phyloP scores from a whole-genome alignment of 768 basidiomycete species.

The Porphyrellus cyaneotinctus region DNA sequence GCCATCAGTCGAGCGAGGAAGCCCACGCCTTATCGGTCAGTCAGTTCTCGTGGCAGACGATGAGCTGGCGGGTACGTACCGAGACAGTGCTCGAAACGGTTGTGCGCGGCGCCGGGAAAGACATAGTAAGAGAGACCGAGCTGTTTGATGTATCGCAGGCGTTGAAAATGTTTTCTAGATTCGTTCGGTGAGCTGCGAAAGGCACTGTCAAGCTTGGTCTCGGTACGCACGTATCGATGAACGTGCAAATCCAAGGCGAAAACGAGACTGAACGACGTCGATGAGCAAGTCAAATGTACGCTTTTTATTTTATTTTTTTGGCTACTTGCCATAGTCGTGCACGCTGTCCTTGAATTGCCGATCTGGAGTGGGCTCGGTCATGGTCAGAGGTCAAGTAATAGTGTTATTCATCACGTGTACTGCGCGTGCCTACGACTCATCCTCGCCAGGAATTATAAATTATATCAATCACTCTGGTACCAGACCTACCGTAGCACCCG shows the following conservation, averaged over 20 bases:
- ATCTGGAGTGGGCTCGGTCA: conserved; percentile 10
- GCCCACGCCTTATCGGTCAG: conserved; percentile 54
- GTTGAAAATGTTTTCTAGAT: conserved; percentile 67
- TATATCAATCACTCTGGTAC: too few relatives aligned
- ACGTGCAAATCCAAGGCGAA: conserved; percentile 36
- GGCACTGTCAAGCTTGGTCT: not conserved
- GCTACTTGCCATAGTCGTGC: conserved; percentile 39
- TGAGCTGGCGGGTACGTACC: conserved; percentile 39
- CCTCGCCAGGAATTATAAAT: too few relatives aligned
- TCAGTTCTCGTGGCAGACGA: not conserved
- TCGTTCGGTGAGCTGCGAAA: not conserved
- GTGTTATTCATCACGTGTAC: conserved; percentile 7
- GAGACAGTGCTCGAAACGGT: conserved; percentile 80
- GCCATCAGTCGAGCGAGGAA: conserved; percentile 66
- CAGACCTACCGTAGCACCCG: too few relatives aligned
- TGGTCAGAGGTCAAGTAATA: not conserved
- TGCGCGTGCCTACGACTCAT: not conserved
- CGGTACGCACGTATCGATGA: conserved; percentile 63
- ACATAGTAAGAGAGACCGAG: conserved; percentile 74
- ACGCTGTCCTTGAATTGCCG: conserved; percentile 38
- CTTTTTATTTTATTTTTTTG: too few relatives aligned
- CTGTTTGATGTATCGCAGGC: conserved; percentile 74
- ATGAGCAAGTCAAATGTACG: too few relatives aligned
- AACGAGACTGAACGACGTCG: conserved; percentile 21
- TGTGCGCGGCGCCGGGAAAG: conserved; percentile 76